Evolutionary conservation across 257 asterid species (phyloP).

Genomic region (Solanum piurae): DNA sequence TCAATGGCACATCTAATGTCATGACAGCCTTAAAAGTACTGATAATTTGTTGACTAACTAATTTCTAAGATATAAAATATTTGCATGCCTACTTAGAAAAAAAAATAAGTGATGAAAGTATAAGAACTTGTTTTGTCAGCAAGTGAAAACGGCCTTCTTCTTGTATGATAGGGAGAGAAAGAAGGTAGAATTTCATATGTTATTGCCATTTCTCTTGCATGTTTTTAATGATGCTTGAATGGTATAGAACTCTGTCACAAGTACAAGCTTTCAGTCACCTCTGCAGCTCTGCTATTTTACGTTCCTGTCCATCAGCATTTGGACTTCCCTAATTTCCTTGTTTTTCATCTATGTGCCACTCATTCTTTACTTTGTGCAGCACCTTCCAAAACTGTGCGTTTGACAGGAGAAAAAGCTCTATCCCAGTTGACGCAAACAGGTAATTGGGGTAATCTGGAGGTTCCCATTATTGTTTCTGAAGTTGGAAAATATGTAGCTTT

Average conservation of each 20-base stretch:
- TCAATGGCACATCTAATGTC: background rate
- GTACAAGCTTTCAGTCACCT: background rate
- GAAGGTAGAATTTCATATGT: background rate
- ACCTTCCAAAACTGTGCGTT: background rate
- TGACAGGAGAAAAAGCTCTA: background rate
- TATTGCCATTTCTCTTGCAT: background rate
- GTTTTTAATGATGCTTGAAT: background rate
- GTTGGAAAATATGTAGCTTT: background rate
- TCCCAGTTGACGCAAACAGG: constrained; percentile 1
- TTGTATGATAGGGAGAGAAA: background rate
- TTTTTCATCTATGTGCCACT: background rate
- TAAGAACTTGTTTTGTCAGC: background rate
- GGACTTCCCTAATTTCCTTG: background rate
- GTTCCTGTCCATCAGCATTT: background rate
- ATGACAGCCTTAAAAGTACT: background rate
- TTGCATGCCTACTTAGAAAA: background rate
- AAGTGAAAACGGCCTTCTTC: background rate
- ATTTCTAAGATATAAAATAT: background rate
- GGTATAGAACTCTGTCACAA: background rate
- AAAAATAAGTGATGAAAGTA: background rate
- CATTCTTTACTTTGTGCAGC: constrained; percentile 3
- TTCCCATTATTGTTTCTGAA: background rate
- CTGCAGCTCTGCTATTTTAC: background rate
- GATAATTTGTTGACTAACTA: background rate
- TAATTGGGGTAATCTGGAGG: background rate